These are phyloP conservation scores for Amoebophrya sp. DNA, from an alignment of 169 alveolate species.

Conservation along the genomic window DNA sequence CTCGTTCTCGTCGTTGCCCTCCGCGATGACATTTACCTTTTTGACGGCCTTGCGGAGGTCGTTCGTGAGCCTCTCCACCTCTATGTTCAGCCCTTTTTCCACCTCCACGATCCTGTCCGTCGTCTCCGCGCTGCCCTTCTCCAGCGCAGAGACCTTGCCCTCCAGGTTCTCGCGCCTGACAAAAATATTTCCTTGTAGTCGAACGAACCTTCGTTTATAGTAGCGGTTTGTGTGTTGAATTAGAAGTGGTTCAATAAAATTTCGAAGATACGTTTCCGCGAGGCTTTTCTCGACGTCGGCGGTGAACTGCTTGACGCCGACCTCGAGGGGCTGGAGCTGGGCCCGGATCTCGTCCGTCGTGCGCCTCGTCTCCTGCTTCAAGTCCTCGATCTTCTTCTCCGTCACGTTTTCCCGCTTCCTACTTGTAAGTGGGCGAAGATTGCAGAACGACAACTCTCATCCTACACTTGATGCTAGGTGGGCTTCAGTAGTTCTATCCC, in stretches of 20 bases:
- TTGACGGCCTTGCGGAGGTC: too few species aligned
- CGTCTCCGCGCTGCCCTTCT: not conserved
- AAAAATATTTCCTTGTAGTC: not conserved
- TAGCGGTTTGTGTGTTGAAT: not conserved
- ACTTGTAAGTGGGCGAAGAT: too few species aligned
- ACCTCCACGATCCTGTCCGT: not conserved
- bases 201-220: not conserved
- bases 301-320: not conserved
- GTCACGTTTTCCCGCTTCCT: not conserved
- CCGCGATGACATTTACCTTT: not conserved
- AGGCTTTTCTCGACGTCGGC: not conserved
- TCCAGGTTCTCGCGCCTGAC: not conserved
- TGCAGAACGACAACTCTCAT: too few species aligned
- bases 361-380: not conserved
- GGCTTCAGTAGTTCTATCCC: too few species aligned
- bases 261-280: not conserved
- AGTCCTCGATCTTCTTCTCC: not conserved
- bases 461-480: too few species aligned
- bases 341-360: not conserved
- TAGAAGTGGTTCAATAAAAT: not conserved
- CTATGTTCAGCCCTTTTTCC: not conserved
- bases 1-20: not conserved
- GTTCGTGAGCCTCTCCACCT: too few species aligned
- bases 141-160: not conserved
- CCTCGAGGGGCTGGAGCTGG: not conserved